phyloP scores from a whole-genome alignment of 768 basidiomycete genomes.

The Leccinum imitatum region DNA sequence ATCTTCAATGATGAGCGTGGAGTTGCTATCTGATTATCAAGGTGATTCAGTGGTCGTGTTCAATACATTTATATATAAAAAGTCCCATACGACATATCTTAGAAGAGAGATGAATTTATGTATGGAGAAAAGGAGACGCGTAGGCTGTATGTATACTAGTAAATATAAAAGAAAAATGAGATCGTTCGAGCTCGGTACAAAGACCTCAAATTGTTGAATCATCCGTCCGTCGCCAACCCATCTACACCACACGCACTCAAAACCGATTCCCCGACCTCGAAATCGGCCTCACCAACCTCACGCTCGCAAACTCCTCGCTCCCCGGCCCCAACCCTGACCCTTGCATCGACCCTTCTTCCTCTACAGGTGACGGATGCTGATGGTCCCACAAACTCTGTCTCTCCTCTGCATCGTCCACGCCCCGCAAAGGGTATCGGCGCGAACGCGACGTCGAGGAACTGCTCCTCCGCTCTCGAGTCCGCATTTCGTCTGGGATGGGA shows the following conservation, averaged over 20 bases:
- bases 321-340: neutral
- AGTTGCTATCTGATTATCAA: too few species aligned
- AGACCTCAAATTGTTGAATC: neutral
- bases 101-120: too few species aligned
- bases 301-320: neutral
- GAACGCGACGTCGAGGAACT: constrained; percentile 45
- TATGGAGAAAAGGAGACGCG: too few species aligned
- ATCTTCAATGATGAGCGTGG: too few species aligned
- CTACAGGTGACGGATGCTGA: constrained; percentile 29
- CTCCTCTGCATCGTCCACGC: constrained; percentile 61
- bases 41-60: too few species aligned
- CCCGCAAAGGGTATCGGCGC: constrained; percentile 40
- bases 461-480: constrained; percentile 34
- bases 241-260: neutral
- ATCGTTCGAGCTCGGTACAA: neutral
- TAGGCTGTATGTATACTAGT: too few species aligned
- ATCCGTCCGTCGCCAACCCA: neutral
- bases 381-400: constrained; percentile 53
- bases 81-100: too few species aligned
- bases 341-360: constrained; percentile 16
- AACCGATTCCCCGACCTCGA: neutral
- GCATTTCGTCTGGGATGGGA: neutral
- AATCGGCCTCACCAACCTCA: neutral
- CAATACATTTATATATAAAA: too few species aligned
- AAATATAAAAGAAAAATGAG: too few species aligned